Evolutionary conservation across 2,329 filamentous ascomycete genomes (phyloP).

Genomic region (Domatiomyces globalis): DNA sequence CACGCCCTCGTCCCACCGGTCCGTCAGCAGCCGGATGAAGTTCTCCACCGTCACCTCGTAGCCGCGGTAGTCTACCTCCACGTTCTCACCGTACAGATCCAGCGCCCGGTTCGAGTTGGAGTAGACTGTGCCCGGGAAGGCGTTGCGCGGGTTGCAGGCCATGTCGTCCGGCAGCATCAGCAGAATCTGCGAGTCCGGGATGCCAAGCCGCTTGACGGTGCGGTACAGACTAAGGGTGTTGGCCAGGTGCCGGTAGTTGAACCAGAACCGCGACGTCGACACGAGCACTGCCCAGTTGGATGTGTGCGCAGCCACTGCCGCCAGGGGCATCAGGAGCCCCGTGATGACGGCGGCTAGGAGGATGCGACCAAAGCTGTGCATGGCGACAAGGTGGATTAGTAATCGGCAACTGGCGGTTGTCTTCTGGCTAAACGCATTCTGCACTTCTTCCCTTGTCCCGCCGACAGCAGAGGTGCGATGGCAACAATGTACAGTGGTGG

Average conservation of each 20-base stretch:
- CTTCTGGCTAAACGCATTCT: too few relatives aligned
- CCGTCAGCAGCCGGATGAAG: conserved; percentile 89
- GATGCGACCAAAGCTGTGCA: too few relatives aligned
- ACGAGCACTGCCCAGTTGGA: conserved; percentile 99
- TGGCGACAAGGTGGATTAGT: too few relatives aligned
- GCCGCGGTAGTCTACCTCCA: conserved; percentile 94
- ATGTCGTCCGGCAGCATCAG: conserved; percentile 99
- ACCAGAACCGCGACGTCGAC: conserved; percentile 97
- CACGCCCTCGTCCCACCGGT: conserved; percentile 87
- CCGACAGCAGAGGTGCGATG: too few relatives aligned
- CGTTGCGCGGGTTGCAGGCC: conserved; percentile 97
- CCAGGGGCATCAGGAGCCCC: background rate
- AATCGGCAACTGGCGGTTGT: too few relatives aligned
- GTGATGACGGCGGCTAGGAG: background rate
- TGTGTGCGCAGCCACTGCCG: conserved; percentile 45
- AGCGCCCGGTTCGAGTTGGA: conserved; percentile 93
- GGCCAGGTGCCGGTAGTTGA: conserved; percentile 97
- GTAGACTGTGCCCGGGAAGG: conserved; percentile 94
- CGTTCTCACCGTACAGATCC: conserved; percentile 95
- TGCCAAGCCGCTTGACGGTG: conserved; percentile 92
- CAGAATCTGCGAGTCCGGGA: conserved; percentile 97
- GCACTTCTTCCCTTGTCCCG: too few relatives aligned
- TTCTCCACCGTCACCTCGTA: conserved; percentile 99
- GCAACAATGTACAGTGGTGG: too few relatives aligned
- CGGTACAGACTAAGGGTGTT: conserved; percentile 96